These are phyloP conservation scores for Lentinula lateritia DNA, from an alignment of 768 basidiomycete genomes.

Conservation along the genomic window DNA sequence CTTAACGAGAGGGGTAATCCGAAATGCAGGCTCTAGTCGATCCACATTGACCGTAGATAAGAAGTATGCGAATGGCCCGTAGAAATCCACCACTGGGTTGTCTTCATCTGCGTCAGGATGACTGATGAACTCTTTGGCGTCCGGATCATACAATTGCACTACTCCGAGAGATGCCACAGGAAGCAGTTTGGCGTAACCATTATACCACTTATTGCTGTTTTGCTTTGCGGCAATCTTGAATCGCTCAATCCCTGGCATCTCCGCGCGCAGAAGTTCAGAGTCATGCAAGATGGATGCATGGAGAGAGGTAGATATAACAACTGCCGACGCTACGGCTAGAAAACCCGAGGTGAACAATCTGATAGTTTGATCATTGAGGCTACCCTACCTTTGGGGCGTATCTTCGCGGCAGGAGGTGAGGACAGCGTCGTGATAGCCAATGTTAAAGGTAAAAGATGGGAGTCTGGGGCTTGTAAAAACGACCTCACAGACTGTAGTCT, in stretches of 20 bases:
- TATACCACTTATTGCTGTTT: slow-evolving; percentile 72
- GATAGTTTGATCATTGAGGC: neutral
- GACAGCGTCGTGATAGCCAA: slow-evolving; percentile 48
- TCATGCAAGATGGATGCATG: slow-evolving; percentile 83
- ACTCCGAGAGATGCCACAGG: slow-evolving; percentile 32
- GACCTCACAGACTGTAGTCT: slow-evolving; percentile 52
- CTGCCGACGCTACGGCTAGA: slow-evolving; percentile 48
- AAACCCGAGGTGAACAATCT: neutral
- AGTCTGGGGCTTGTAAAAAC: slow-evolving; percentile 30
- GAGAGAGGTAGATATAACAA: slow-evolving; percentile 81
- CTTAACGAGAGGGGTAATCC: slow-evolving; percentile 62
- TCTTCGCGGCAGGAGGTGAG: slow-evolving; percentile 21
- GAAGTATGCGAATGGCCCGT: slow-evolving; percentile 86
- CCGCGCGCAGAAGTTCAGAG: slow-evolving; percentile 67
- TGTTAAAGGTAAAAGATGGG: slow-evolving; percentile 36
- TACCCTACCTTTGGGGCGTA: slow-evolving; percentile 16
- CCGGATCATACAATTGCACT: slow-evolving; percentile 61
- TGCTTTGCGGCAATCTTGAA: slow-evolving; percentile 82
- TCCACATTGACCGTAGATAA: slow-evolving; percentile 78
- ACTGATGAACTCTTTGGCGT: slow-evolving; percentile 37
- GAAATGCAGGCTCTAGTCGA: slow-evolving; percentile 78
- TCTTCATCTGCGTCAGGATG: slow-evolving; percentile 27
- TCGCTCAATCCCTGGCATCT: slow-evolving; percentile 73
- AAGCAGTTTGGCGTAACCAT: slow-evolving; percentile 50
- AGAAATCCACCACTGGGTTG: slow-evolving; percentile 37